Evolutionary conservation across 306 rosid species (phyloP).

Genomic region (Vigna radiata): DNA sequence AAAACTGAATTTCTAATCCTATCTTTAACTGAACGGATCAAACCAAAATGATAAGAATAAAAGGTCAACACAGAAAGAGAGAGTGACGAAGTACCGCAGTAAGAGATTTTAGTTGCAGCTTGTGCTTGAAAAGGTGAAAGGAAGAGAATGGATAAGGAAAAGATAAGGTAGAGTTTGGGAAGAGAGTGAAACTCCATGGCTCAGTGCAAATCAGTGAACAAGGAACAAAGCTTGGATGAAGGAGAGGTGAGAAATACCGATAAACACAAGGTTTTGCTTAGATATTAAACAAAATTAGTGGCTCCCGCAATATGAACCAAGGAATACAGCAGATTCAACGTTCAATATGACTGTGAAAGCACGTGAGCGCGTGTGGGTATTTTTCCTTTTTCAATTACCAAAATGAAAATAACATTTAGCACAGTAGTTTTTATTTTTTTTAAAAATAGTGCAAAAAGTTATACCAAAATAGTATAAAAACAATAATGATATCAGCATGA

Average conservation of each 20-base stretch:
- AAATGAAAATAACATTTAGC: too few relatives aligned
- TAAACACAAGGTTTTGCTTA: neutral
- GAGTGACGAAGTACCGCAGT: conserved; percentile 62
- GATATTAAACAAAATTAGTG: neutral
- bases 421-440: too few relatives aligned
- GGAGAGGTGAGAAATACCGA: neutral
- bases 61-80: conserved; percentile 25
- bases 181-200: conserved; percentile 53
- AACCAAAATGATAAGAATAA: neutral
- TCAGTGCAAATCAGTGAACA: neutral
- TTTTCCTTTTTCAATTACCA: too few relatives aligned
- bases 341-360: too few relatives aligned
- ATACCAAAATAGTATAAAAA: neutral
- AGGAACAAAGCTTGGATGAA: neutral
- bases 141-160: conserved; percentile 47
- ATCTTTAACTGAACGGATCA: conserved; percentile 1
- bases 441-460: too few relatives aligned
- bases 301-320: neutral
- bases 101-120: conserved; percentile 58
- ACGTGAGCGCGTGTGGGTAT: too few relatives aligned
- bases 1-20: neutral
- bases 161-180: conserved; percentile 49
- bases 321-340: too few relatives aligned
- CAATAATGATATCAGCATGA: neutral
- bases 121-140: conserved; percentile 50